Evolutionary conservation across 768 basidiomycete species (phyloP).

Genomic region (Tremella yokohamensis): DNA sequence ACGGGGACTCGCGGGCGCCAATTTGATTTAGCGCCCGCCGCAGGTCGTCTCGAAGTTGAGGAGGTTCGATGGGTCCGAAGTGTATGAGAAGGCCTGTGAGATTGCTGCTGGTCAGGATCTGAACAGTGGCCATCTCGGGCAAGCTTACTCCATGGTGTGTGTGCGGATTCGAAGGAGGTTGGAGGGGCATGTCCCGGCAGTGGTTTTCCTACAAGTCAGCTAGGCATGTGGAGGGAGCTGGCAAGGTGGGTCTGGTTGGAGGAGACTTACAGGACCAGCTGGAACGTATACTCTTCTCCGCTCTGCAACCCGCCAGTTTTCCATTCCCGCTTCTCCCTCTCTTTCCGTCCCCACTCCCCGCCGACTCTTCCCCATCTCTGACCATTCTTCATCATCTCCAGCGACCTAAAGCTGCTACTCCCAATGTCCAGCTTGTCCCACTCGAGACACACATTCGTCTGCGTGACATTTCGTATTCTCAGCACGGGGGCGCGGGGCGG

Average conservation of each 20-base stretch:
- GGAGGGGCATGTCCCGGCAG: conserved; percentile 83
- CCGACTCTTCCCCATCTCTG: conserved; percentile 63
- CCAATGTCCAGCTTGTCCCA: conserved; percentile 86
- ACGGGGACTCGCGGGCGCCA: conserved; percentile 84
- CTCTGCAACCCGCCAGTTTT: conserved; percentile 46
- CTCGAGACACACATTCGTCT: conserved; percentile 94
- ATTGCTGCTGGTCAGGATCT: conserved; percentile 56
- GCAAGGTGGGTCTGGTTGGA: too few species aligned
- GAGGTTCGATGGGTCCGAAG: conserved; percentile 84
- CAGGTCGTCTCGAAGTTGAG: conserved; percentile 70
- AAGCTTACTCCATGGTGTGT: conserved; percentile 67
- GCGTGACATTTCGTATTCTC: conserved; percentile 87
- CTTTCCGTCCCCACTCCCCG: conserved; percentile 67
- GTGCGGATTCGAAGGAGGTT: conserved; percentile 78
- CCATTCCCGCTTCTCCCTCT: conserved; percentile 41
- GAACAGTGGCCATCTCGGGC: neutral
- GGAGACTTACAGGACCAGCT: conserved; percentile 69
- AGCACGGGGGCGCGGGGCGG: conserved; percentile 72
- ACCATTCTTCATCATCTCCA: conserved; percentile 90
- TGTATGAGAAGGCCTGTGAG: conserved; percentile 93
- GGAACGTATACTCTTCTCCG: conserved; percentile 80
- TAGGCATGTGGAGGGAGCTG: neutral
- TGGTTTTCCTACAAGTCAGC: conserved; percentile 56
- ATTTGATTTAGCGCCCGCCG: conserved; percentile 77
- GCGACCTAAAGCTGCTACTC: conserved; percentile 74